Base-by-base conservation (phyloP, 2,329 filamentous ascomycete genomes). In the Colletotrichum orbiculare region DNA sequence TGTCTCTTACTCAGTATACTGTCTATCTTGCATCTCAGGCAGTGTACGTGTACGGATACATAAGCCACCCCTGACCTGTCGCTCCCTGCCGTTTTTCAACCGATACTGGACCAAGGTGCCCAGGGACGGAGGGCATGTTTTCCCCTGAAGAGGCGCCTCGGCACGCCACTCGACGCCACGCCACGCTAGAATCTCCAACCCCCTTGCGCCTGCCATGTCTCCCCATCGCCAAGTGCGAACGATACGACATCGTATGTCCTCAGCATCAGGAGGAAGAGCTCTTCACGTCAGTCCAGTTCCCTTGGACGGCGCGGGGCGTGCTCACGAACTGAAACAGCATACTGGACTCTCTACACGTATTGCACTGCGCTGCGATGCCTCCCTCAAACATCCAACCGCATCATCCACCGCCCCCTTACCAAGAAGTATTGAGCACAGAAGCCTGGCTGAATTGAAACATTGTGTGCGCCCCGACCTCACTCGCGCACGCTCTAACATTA, bases 371-470 rank as follows among this genome's bases (percentile, higher is more conserved):
- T 25, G 25, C 25, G 25, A 25, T 25, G 25, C 25, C 25, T 25
- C 25, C 25, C 25, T 37, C 39, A 54, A 33, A 54, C 35, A 46
- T 45, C 25, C 25, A 25, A 5, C 4, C 25, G 25, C 25, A 25
- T 25, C 25, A 5, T 5, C 25, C 25, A 25, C 25, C 25, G 25
- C 25, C 25, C 25, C 25, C 3, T 25, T 25, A 25, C 8, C 43
- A 41, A 13, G 39, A 6, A 50, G 15, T 34, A 50, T 37, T 41
- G 13, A 41, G 39, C 9, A 54, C 10, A 17, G 45, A 41, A 17
- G 37, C 10, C 25, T 34, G 49, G 57, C 62, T 61, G 62, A 33
- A 52, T 62, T 62, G 62, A 65, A 65, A 62, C 62, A 56, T 65
- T 39, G 54, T 25, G 25, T 25, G 25, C 25, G 25, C 50, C 62